These are phyloP conservation scores for Aegilops speltoides DNA, from an alignment of 176 grass and related monocot species.

Conservation along the genomic window DNA sequence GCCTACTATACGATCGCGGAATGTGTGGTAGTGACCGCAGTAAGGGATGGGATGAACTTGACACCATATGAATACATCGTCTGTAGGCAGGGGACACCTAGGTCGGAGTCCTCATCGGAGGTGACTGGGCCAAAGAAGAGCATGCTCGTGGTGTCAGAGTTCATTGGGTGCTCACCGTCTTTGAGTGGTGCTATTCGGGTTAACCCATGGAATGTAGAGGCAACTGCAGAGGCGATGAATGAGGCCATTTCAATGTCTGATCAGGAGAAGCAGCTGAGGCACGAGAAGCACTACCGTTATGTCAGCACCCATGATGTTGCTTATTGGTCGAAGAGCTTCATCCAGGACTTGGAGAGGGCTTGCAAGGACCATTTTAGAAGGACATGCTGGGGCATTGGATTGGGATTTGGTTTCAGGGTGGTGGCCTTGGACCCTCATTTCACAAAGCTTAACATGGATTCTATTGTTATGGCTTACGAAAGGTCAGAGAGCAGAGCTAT, in stretches of 20 bases:
- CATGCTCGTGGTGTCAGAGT: slow-evolving; percentile 95
- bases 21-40: slow-evolving; percentile 93
- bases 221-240: slow-evolving; percentile 84
- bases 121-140: slow-evolving; percentile 61
- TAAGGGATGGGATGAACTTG: slow-evolving; percentile 97
- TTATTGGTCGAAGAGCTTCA: slow-evolving; percentile 82
- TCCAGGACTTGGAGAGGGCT: slow-evolving; percentile 73
- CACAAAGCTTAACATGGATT: slow-evolving; percentile 86
- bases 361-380: slow-evolving; percentile 91
- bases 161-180: slow-evolving; percentile 96
- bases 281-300: slow-evolving; percentile 96
- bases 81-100: slow-evolving; percentile 62
- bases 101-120: slow-evolving; percentile 30
- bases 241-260: slow-evolving; percentile 78
- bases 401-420: slow-evolving; percentile 96
- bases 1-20: slow-evolving; percentile 91
- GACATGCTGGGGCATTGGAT: slow-evolving; percentile 92
- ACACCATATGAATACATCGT: slow-evolving; percentile 99
- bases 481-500: slow-evolving; percentile 67
- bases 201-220: slow-evolving; percentile 94
- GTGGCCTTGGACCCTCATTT: slow-evolving; percentile 91
- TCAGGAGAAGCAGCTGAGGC: slow-evolving; percentile 82
- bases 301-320: slow-evolving; percentile 86
- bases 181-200: slow-evolving; percentile 88
- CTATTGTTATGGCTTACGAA: slow-evolving; percentile 70